Conservation (phyloP, 345 rosid species). For the Citrus unshiu region DNA sequence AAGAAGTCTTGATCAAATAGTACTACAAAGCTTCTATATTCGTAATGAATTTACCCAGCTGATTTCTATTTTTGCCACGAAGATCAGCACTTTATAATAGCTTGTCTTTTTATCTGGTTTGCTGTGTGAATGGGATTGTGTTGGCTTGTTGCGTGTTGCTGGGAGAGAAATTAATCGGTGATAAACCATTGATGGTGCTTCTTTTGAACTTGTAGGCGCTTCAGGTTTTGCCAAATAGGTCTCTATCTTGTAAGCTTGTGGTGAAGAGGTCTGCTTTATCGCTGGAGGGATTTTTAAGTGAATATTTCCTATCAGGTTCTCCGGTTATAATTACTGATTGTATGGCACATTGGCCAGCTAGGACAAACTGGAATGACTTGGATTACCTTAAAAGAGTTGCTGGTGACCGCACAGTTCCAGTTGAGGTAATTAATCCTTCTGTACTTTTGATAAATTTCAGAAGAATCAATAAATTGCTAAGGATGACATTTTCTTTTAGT, state of each 20-base stretch:
- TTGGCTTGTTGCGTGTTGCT: background rate
- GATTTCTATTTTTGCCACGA: background rate
- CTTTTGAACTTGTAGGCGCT: slow-evolving; percentile 44
- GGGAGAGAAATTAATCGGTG: background rate
- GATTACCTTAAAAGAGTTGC: slow-evolving; percentile 71
- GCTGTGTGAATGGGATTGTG: background rate
- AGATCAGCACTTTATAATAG: background rate
- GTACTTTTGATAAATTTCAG: slow-evolving; percentile 5
- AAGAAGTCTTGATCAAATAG: background rate
- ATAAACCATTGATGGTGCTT: background rate
- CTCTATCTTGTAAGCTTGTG: slow-evolving; percentile 59
- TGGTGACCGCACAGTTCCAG: slow-evolving; percentile 91
- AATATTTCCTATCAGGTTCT: slow-evolving; percentile 56
- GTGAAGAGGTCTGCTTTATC: slow-evolving; percentile 70
- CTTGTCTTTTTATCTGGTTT: background rate
- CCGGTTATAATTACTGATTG: slow-evolving; percentile 84
- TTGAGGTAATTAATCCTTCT: slow-evolving; percentile 70
- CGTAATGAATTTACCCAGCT: no score
- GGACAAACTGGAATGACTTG: slow-evolving; percentile 79
- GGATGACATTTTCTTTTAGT: background rate
- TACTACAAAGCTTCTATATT: background rate
- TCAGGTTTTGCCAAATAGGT: slow-evolving; percentile 54
- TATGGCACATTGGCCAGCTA: slow-evolving; percentile 98
- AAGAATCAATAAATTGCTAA: background rate
- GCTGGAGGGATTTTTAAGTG: slow-evolving; percentile 78